Evolutionary conservation across 768 basidiomycete genomes (phyloP), one percentile per base, ranked within the genome.

Genomic region (Macrolepiota dolichaula): DNA sequence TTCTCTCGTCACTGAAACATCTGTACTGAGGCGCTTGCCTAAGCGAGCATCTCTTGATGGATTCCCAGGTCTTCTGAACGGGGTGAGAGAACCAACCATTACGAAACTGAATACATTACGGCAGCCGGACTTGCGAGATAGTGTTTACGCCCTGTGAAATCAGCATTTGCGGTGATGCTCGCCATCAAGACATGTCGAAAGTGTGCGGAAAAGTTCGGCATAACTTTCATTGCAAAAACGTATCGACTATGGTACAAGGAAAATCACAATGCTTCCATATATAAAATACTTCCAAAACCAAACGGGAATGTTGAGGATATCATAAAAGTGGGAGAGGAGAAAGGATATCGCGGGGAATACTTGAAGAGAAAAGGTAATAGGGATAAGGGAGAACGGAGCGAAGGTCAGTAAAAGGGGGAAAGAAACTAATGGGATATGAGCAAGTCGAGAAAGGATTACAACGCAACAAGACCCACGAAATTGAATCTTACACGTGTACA

Each of bases 251-350:
- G 19, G 52, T 53, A 53, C 52, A 53, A 36, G 17, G 52, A 27
- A 53, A 51, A 53, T n/a, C 52, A 53, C 35, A 53, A 27, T 53
- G 52, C 36, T 53, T 53, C 52, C 52, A 25, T 53, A 53, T 53
- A 53, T 13, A 53, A 53, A 27, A 53, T 49, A 24, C 9, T 10
- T 49, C 52, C 32, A 36, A 53, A 53, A 24, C 52, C 19, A 53
- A 53, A n/a, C n/a, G 17, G 24, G 22, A 12, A 12, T 17, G 22
- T 49, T 15, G 47, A 49, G 47, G 2, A 49, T 49, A 25, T 49
- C 47, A 49, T 22, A 49, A 24, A 12, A 24, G 12, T 12, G 47
- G 25, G 24, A 46, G 12, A 6, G 25, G 19, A 12, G 24, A 24
- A 27, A 49, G 47, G 47, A 49, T 49, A 49, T 49, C 47, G 47